phyloP scores from a whole-genome alignment of 208 protist genomes.

The Trypanosoma boissoni region DNA sequence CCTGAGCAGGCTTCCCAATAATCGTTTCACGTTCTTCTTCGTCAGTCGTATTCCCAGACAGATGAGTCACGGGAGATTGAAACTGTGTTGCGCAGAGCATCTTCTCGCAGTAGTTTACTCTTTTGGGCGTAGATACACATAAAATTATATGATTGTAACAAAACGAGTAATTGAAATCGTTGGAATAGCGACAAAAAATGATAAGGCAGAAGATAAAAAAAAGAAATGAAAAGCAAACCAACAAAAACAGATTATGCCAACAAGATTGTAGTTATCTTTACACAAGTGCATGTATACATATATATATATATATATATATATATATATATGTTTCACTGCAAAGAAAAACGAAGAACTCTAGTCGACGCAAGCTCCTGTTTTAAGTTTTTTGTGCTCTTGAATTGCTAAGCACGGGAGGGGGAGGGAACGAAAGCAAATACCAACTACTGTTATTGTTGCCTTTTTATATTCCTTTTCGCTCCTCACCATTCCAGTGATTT shows the following conservation, averaged over 20 bases:
- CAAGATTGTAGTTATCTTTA: no score
- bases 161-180: no score
- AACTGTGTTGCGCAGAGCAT: no score
- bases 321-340: not conserved
- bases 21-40: slow-evolving; percentile 6
- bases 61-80: no score
- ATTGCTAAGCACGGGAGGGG: not conserved
- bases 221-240: not conserved
- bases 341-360: not conserved
- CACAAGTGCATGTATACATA: no score
- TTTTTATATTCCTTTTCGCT: not conserved
- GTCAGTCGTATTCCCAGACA: not conserved
- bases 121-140: no score
- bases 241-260: slow-evolving; percentile 2
- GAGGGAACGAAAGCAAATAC: not conserved
- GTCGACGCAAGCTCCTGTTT: not conserved
- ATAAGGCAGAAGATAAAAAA: slow-evolving; percentile 12
- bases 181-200: slow-evolving; percentile 19
- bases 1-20: not conserved
- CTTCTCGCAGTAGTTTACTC: no score
- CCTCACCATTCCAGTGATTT: not conserved
- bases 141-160: no score
- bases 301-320: not conserved
- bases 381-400: not conserved
- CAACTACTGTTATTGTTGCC: not conserved